Percentiles rank a stretch among this genome's conserved stretches.
These are phyloP conservation scores for Apiotrichum gracile DNA, from an alignment of 1,284 basidiomycete genomes.

Conservation along the genomic window DNA sequence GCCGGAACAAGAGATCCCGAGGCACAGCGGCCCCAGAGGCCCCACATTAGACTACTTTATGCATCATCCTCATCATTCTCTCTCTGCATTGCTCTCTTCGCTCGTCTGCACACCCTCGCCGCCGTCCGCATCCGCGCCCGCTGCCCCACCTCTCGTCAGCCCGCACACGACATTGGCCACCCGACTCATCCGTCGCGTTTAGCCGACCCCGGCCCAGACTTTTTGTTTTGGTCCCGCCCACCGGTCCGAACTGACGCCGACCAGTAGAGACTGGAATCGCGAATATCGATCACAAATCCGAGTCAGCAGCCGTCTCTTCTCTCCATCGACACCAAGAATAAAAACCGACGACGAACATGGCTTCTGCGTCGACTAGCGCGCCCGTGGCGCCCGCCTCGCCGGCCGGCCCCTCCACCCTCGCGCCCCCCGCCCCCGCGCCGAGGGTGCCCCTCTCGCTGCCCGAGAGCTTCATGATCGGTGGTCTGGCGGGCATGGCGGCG, in stretches of 20 bases:
- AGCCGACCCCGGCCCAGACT: neutral
- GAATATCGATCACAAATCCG: neutral
- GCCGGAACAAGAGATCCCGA: no score
- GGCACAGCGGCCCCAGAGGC: no score
- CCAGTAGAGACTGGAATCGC: no score
- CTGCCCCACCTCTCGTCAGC: neutral
- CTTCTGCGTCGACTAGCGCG: neutral
- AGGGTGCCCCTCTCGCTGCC: conserved; percentile 34
- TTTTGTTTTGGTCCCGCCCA: neutral
- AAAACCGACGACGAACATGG: no score
- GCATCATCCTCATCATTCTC: neutral
- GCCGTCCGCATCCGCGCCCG: neutral
- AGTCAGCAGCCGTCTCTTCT: neutral
- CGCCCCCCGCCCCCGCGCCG: neutral
- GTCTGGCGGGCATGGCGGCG: conserved; percentile 78
- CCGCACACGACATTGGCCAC: no score
- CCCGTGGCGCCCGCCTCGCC: neutral
- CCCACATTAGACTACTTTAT: no score
- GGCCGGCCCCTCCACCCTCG: neutral
- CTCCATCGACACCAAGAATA: no score
- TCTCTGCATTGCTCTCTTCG: neutral
- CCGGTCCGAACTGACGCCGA: no score
- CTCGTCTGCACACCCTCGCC: neutral
- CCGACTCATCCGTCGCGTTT: neutral
- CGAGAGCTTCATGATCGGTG: conserved; percentile 80